Evolutionary conservation across 306 rosid species (phyloP).

Genomic region (Fragaria ananassa): DNA sequence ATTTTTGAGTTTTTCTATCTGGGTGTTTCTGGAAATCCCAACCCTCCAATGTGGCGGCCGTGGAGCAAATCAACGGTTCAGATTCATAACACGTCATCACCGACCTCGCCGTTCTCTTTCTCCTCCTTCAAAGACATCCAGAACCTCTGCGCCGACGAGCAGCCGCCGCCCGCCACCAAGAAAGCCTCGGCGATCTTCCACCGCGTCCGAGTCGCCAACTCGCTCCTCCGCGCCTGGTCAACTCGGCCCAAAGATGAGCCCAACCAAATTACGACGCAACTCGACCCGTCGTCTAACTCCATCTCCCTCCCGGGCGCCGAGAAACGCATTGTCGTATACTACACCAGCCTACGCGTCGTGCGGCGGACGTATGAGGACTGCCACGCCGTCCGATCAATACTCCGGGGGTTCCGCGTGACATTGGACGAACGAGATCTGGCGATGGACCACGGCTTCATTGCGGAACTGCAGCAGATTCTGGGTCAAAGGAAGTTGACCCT

Average conservation of each 20-base stretch:
- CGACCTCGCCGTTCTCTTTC: slow-evolving; percentile 59
- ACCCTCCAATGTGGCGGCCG: slow-evolving; percentile 82
- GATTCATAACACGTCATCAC: slow-evolving; percentile 46
- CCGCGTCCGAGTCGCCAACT: slow-evolving; percentile 75
- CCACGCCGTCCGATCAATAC: slow-evolving; percentile 63
- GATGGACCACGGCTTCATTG: slow-evolving; percentile 67
- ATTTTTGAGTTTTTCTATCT: neutral
- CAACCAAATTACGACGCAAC: slow-evolving; percentile 16
- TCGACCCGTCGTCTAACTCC: slow-evolving; percentile 16
- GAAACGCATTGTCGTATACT: slow-evolving; percentile 73
- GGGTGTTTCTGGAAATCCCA: slow-evolving; percentile 3
- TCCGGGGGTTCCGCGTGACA: slow-evolving; percentile 62
- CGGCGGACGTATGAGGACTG: slow-evolving; percentile 79
- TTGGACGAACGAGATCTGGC: slow-evolving; percentile 88
- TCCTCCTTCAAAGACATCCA: slow-evolving; percentile 89
- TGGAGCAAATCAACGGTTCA: slow-evolving; percentile 67
- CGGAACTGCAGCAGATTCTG: slow-evolving; percentile 57
- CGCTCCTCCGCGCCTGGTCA: slow-evolving; percentile 44
- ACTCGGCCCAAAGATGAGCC: slow-evolving; percentile 18
- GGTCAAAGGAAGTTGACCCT: slow-evolving; percentile 46
- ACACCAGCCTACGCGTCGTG: slow-evolving; percentile 88
- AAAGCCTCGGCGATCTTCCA: slow-evolving; percentile 58
- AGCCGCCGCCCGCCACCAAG: slow-evolving; percentile 21
- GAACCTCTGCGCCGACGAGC: slow-evolving; percentile 64
- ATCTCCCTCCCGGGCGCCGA: slow-evolving; percentile 48